These are phyloP conservation scores for Gymnopus androsaceus DNA, from an alignment of 1,284 basidiomycete genomes.

Conservation along the genomic window DNA sequence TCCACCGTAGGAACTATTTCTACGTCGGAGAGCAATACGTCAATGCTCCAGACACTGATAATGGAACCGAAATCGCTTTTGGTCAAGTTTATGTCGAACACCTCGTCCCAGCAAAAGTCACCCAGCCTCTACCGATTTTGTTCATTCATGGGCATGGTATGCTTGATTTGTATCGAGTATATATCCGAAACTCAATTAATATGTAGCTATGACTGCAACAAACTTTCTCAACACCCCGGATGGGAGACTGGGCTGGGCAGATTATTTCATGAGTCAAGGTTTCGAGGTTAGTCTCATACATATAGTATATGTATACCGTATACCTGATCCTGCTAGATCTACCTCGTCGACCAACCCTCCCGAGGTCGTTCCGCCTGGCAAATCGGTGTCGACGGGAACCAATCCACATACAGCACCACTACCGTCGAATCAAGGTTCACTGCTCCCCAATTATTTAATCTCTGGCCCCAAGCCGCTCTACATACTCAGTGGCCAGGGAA, in stretches of 20 bases:
- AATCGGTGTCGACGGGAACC: constrained; percentile 39
- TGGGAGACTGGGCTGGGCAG: constrained; percentile 37
- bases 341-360: constrained; percentile 52
- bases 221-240: constrained; percentile 39
- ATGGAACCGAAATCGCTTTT: constrained; percentile 22
- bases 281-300: constrained; percentile 33
- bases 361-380: constrained; percentile 52
- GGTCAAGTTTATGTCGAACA: constrained; percentile 40
- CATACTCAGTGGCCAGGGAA: constrained; percentile 57
- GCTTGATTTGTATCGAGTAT: too few species aligned
- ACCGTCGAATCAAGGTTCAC: constrained; percentile 46
- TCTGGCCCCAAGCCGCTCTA: constrained; percentile 48
- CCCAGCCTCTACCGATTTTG: constrained; percentile 27
- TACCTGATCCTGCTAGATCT: constrained; percentile 36
- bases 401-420: constrained; percentile 31
- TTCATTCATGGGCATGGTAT: constrained; percentile 31
- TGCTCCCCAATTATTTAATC: constrained; percentile 38
- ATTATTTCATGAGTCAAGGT: constrained; percentile 36
- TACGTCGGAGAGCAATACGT: constrained; percentile 35
- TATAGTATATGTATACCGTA: too few species aligned
- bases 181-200: too few species aligned
- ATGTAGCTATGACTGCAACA: constrained; percentile 40
- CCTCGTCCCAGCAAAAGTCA: constrained; percentile 31
- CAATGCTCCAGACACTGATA: constrained; percentile 15
- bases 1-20: constrained; percentile 35